Base-by-base conservation (phyloP, 129 eudicot species). In the Sambucus nigra region DNA sequence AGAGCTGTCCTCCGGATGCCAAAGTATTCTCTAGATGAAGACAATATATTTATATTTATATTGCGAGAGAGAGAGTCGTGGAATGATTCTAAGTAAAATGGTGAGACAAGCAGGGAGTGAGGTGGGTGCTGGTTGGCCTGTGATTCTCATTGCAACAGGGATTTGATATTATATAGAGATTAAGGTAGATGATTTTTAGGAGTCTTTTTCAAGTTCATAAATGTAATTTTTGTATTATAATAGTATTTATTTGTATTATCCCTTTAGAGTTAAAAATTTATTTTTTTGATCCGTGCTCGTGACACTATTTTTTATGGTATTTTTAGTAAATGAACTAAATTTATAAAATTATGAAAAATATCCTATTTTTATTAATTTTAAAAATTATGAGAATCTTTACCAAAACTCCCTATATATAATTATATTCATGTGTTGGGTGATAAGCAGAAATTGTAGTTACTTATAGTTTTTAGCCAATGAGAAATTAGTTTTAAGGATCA, bases 1-100 rank as follows among this genome's bases (percentile, higher is more conserved):
- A 81, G 85, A 88, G 78, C 85, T 80, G 73, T 72, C 74, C 65
- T 80, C 86, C 74, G 44, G 48, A 64, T 55, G 68, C 51, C 61
- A 25, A 63, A 70, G 76, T 80, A 76, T 76, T 79, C 82, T 33
- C 27, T 56, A 58, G 59, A 57, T 31, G 57, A 65, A 73, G 66
- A 47, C 71, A 63, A 64, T 12, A 25, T 24, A 38, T 27, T 31
- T 19, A n/a, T n/a, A n/a, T n/a, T n/a, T n/a, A n/a, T n/a, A n/a
- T n/a, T n/a, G n/a, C n/a, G n/a, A n/a, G n/a, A n/a, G n/a, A 33
- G 23, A 46, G 50, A 24, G 20, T 15, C 31, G 25, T 52, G 42
- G 54, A 64, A 31, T 65, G 64, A 69, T 61, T 62, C 71, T 61
- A 59, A 42, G 75, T 46, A 52, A 26, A 66, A 51, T 53, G 59